phyloP scores from a whole-genome alignment of 1,139 yeast species.

The Pichia sp. region DNA sequence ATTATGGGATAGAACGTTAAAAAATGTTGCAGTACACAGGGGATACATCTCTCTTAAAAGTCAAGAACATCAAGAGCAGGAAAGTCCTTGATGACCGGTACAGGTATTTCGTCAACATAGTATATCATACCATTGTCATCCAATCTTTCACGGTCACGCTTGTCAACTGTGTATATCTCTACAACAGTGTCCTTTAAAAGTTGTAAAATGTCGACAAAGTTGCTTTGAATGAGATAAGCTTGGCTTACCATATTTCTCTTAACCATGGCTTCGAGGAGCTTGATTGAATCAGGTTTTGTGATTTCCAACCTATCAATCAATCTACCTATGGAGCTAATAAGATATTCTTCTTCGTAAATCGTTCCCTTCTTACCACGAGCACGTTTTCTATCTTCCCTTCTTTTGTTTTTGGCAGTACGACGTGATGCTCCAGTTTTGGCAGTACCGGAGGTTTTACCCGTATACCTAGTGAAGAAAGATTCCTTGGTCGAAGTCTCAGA shows the following conservation, averaged over 20 bases:
- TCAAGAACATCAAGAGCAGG: slow-evolving; percentile 55
- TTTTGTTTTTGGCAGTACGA: slow-evolving; percentile 82
- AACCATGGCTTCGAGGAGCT: slow-evolving; percentile 69
- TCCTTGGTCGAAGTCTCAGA: slow-evolving; percentile 91
- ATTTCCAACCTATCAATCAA: slow-evolving; percentile 75
- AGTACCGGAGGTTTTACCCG: slow-evolving; percentile 93
- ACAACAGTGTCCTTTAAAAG: slow-evolving; percentile 54
- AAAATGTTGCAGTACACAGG: not conserved
- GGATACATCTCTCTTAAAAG: slow-evolving; percentile 28
- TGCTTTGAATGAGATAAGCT: slow-evolving; percentile 76
- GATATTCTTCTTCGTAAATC: slow-evolving; percentile 92
- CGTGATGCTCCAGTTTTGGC: slow-evolving; percentile 96
- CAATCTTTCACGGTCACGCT: slow-evolving; percentile 79
- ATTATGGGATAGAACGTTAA: not conserved
- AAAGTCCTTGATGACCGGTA: slow-evolving; percentile 58
- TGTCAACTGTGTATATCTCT: slow-evolving; percentile 78
- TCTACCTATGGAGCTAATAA: slow-evolving; percentile 83
- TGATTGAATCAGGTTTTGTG: slow-evolving; percentile 69
- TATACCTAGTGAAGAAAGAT: slow-evolving; percentile 89
- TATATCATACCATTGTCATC: slow-evolving; percentile 87
- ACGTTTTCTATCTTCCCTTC: slow-evolving; percentile 91
- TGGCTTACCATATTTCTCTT: slow-evolving; percentile 72
- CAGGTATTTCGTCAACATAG: slow-evolving; percentile 66
- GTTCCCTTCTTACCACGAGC: slow-evolving; percentile 98
- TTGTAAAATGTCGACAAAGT: slow-evolving; percentile 53